phyloP scores from a whole-genome alignment of 768 basidiomycete genomes.

The Punctularia strigosozonata region DNA sequence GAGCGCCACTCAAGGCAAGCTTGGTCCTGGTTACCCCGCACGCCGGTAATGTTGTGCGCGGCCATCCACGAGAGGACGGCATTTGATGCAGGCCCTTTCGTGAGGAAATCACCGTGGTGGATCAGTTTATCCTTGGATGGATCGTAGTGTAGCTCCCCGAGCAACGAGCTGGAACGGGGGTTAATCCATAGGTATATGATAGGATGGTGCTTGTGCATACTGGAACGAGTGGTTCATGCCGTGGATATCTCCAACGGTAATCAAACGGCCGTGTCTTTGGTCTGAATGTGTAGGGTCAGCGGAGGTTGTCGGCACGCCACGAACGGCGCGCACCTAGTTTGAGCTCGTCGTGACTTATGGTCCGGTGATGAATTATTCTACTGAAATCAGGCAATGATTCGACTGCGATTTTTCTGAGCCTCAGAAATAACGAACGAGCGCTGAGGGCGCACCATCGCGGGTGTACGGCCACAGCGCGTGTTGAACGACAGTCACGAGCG shows the following conservation, averaged over 20 bases:
- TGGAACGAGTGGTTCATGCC: conserved; percentile 60
- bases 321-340: too few relatives aligned
- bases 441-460: too few relatives aligned
- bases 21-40: conserved; percentile 94
- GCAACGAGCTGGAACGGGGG: conserved; percentile 38
- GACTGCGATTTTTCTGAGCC: too few relatives aligned
- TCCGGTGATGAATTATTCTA: too few relatives aligned
- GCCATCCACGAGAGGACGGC: conserved; percentile 56
- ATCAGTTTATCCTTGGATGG: conserved; percentile 55
- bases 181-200: conserved; percentile 4
- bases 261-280: conserved; percentile 39
- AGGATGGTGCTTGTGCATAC: conserved; percentile 26
- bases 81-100: conserved; percentile 50
- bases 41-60: conserved; percentile 53
- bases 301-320: too few relatives aligned
- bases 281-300: too few relatives aligned
- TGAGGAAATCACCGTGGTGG: conserved; percentile 74
- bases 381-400: too few relatives aligned
- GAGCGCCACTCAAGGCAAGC: conserved; percentile 78
- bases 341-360: too few relatives aligned
- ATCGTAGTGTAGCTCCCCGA: conserved; percentile 49
- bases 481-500: too few relatives aligned
- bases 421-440: too few relatives aligned
- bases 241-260: conserved; percentile 85
- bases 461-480: too few relatives aligned